These are phyloP conservation scores for Cutaneotrichosporon sp. DNA, from an alignment of 1,284 basidiomycete genomes.

Conservation along the genomic window DNA sequence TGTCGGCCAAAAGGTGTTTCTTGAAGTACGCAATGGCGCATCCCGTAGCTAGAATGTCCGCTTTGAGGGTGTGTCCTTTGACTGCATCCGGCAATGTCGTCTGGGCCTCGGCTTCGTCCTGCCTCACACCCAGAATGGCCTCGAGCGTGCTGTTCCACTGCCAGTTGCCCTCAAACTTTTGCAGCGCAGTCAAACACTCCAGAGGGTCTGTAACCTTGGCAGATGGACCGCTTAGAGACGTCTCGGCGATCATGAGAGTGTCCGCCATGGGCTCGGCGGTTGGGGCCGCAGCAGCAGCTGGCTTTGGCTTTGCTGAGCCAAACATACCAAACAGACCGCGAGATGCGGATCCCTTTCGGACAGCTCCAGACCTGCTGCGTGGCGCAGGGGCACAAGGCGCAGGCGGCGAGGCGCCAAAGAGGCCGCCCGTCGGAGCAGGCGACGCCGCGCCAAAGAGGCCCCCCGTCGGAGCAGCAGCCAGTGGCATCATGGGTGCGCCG, in stretches of 20 bases:
- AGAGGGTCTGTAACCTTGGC: neutral
- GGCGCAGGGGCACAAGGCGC: too few relatives aligned
- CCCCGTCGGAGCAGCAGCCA: neutral
- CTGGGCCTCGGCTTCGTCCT: neutral
- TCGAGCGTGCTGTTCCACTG: slow-evolving; percentile 7
- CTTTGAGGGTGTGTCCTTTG: neutral
- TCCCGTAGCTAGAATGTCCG: slow-evolving; percentile 8
- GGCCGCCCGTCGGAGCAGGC: neutral
- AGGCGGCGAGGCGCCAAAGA: neutral
- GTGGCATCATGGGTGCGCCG: too few relatives aligned
- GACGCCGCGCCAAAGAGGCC: neutral
- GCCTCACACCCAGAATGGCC: neutral
- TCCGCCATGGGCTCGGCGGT: neutral
- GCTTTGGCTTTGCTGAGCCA: too few relatives aligned
- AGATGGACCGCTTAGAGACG: neutral
- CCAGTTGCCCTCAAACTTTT: slow-evolving; percentile 16
- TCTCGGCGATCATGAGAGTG: neutral
- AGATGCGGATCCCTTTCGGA: too few relatives aligned
- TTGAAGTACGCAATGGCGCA: slow-evolving; percentile 11
- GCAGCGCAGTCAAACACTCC: slow-evolving; percentile 1
- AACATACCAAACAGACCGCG: too few relatives aligned
- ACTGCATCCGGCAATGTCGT: too few relatives aligned
- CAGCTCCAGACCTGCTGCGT: too few relatives aligned
- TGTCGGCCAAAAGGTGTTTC: slow-evolving; percentile 5
- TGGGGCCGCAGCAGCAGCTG: neutral